Evolutionary conservation across 371 early-diverging fungal genomes (phyloP).

Genomic region (Nematocida parisii): DNA sequence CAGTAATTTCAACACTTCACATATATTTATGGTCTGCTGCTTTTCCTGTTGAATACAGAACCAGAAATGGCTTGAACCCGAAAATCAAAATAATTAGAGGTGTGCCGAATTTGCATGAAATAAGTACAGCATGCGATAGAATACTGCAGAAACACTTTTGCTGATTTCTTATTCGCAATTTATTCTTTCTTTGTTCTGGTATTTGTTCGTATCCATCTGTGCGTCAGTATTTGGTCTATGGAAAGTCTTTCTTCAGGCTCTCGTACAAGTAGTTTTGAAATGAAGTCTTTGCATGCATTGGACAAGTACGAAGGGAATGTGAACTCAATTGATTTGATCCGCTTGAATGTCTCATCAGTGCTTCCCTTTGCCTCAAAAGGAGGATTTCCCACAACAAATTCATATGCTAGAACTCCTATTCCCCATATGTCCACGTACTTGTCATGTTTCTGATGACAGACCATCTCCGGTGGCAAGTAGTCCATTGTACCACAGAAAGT

Average conservation of each 20-base stretch:
- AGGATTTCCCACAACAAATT: slow-evolving; percentile 85
- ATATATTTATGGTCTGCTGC: too few species aligned
- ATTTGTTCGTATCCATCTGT: slow-evolving; percentile 75
- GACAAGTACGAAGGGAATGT: slow-evolving; percentile 78
- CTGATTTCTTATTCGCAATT: neutral
- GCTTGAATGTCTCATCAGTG: slow-evolving; percentile 75
- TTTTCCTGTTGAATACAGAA: too few species aligned
- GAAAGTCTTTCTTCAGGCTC: slow-evolving; percentile 76
- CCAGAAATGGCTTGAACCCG: too few species aligned
- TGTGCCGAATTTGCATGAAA: too few species aligned
- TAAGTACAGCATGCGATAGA: too few species aligned
- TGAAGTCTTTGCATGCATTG: slow-evolving; percentile 81
- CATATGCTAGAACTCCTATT: slow-evolving; percentile 89
- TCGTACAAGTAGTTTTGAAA: slow-evolving; percentile 75
- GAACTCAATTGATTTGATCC: slow-evolving; percentile 80
- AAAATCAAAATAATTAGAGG: too few species aligned
- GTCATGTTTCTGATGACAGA: slow-evolving; percentile 79
- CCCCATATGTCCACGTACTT: slow-evolving; percentile 91
- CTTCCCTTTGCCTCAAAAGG: slow-evolving; percentile 82
- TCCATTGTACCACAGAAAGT: slow-evolving; percentile 95
- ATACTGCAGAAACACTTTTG: too few species aligned
- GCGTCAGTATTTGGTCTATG: slow-evolving; percentile 74
- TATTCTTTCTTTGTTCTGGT: slow-evolving; percentile 26
- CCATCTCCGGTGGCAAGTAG: slow-evolving; percentile 82
- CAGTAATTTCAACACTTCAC: neutral